phyloP scores from a whole-genome alignment of 2,329 filamentous ascomycete species.

The Aureobasidium mangrovei region DNA sequence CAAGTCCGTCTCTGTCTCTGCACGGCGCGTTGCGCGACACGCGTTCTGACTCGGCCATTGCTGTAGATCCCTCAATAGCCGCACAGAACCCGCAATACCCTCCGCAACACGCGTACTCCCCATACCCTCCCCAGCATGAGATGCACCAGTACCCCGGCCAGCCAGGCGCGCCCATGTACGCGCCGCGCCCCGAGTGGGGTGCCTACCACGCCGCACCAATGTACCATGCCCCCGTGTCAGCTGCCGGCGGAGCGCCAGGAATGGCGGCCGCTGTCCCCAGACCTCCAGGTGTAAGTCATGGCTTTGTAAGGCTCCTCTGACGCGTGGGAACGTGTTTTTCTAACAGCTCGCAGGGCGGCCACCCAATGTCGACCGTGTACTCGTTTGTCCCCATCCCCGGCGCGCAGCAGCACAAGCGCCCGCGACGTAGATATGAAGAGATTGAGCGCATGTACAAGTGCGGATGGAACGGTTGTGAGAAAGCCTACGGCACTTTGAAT shows the following conservation, averaged over 20 bases:
- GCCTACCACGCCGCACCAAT: slow-evolving; percentile 48
- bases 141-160: slow-evolving; percentile 71
- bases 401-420: slow-evolving; percentile 93
- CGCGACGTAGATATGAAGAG: slow-evolving; percentile 87
- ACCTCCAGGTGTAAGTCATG: slow-evolving; percentile 51
- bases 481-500: slow-evolving; percentile 95
- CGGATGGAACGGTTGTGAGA: slow-evolving; percentile 96
- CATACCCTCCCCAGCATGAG: slow-evolving; percentile 76
- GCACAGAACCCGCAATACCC: slow-evolving; percentile 82
- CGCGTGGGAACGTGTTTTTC: slow-evolving; percentile 13
- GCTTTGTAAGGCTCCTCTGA: slow-evolving; percentile 9
- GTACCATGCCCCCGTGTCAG: slow-evolving; percentile 47
- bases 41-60: slow-evolving; percentile 93
- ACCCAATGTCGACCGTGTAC: slow-evolving; percentile 69
- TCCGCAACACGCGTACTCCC: slow-evolving; percentile 70
- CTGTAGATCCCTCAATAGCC: slow-evolving; percentile 98
- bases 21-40: slow-evolving; percentile 52
- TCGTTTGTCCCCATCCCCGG: slow-evolving; percentile 97
- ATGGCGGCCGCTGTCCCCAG: slow-evolving; percentile 53
- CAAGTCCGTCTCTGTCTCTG: slow-evolving; percentile 92
- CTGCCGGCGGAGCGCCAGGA: slow-evolving; percentile 47
- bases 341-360: slow-evolving; percentile 34
- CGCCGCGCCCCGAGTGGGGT: slow-evolving; percentile 63
- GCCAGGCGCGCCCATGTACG: slow-evolving; percentile 49
- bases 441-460: slow-evolving; percentile 99